Evolutionary conservation across 192 early-diverging fungal species (phyloP).

Genomic region (Haplosporangium gracile): DNA sequence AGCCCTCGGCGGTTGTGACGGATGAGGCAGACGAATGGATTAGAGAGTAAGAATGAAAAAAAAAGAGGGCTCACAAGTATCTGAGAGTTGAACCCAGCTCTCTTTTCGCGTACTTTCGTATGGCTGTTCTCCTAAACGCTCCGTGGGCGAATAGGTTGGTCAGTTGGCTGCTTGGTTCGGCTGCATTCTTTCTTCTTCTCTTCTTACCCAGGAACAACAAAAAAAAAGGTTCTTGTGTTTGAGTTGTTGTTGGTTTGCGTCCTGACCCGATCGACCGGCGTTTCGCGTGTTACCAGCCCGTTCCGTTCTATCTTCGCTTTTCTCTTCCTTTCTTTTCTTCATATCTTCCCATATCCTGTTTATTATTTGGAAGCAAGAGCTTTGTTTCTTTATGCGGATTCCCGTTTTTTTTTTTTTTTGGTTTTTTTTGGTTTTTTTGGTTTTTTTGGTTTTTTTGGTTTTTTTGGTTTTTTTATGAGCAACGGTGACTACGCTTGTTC

Average conservation of each 20-base stretch:
- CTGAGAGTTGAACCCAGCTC: not conserved
- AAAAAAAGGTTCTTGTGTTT: not conserved
- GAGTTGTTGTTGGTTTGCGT: not conserved
- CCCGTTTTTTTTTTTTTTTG: not conserved
- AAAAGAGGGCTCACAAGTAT: not conserved
- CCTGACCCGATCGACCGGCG: not conserved
- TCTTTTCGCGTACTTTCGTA: not conserved
- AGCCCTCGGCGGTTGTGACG: not conserved
- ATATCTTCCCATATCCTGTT: not conserved
- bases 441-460: too few relatives aligned
- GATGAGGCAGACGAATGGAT: not conserved
- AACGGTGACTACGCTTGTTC: not conserved
- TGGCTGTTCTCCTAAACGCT: not conserved
- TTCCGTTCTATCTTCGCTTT: conserved; percentile 8
- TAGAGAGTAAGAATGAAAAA: not conserved
- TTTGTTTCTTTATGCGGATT: conserved; percentile 9
- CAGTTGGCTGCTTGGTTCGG: not conserved
- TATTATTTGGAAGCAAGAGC: conserved; percentile 6
- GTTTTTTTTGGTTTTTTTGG: too few relatives aligned
- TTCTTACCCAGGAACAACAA: not conserved
- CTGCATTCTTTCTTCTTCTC: not conserved
- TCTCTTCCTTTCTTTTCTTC: not conserved
- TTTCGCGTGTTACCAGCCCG: conserved; percentile 8
- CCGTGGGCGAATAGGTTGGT: not conserved
- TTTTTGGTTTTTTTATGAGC: not conserved